phyloP scores from a whole-genome alignment of 345 rosid species.

The Trapa bicornis region DNA sequence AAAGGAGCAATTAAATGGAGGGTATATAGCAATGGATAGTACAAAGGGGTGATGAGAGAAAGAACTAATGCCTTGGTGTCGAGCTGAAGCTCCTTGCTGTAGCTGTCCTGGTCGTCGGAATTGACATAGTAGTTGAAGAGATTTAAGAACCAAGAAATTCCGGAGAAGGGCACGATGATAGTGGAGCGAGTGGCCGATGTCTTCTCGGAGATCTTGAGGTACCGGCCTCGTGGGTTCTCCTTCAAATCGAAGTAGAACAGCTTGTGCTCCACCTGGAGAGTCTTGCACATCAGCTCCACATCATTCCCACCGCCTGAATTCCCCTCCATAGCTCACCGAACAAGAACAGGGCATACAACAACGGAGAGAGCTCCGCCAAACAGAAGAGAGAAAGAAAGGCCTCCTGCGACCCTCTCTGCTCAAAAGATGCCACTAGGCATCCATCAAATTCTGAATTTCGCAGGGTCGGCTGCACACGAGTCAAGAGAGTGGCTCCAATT shows the following conservation, averaged over 20 bases:
- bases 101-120: slow-evolving; percentile 80
- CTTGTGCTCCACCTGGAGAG: slow-evolving; percentile 91
- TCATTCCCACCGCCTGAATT: slow-evolving; percentile 37
- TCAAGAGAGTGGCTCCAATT: not conserved
- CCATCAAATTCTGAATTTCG: not conserved
- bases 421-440: not conserved
- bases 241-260: slow-evolving; percentile 90
- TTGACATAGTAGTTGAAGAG: slow-evolving; percentile 92
- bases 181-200: slow-evolving; percentile 96
- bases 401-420: not conserved
- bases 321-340: slow-evolving; percentile 11
- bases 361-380: too few relatives aligned
- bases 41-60: too few relatives aligned
- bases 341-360: not conserved
- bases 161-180: slow-evolving; percentile 89
- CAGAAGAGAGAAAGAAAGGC: not conserved
- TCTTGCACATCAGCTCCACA: slow-evolving; percentile 88
- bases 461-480: not conserved
- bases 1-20: not conserved
- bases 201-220: slow-evolving; percentile 91
- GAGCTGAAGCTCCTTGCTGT: slow-evolving; percentile 93
- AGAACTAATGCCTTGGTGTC: slow-evolving; percentile 57
- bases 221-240: slow-evolving; percentile 94
- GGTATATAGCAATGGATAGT: too few relatives aligned
- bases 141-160: slow-evolving; percentile 96